Percentiles rank a stretch among this genome's conserved stretches.
Conservation (phyloP, 2,329 filamentous ascomycete species). For the Penicillium palitans region DNA sequence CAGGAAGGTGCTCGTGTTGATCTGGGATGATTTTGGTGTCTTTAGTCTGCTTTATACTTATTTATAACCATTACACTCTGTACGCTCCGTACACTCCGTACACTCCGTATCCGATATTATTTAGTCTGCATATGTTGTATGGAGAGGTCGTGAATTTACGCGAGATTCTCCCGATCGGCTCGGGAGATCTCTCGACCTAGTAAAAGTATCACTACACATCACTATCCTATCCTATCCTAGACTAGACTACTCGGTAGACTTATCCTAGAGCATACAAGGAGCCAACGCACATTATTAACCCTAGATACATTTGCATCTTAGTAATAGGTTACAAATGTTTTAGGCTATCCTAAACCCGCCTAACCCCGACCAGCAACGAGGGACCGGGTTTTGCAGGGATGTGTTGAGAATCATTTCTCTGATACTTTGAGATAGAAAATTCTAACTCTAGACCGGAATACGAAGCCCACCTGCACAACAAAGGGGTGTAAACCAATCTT, state of each 20-base stretch:
- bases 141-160: background rate
- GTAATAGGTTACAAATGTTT: background rate
- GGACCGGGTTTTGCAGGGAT: background rate
- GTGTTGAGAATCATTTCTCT: no score
- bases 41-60: background rate
- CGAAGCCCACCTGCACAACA: background rate
- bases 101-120: background rate
- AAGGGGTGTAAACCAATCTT: background rate
- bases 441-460: background rate
- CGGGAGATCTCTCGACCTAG: background rate
- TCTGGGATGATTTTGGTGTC: background rate
- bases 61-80: background rate
- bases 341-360: background rate
- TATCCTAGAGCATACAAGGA: background rate
- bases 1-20: background rate
- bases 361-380: background rate
- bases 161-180: constrained; percentile 2
- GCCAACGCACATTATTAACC: background rate
- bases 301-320: background rate
- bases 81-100: background rate
- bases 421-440: background rate
- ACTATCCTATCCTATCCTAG: background rate
- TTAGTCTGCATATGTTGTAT: background rate
- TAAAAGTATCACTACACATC: background rate
- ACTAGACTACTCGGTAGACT: background rate